phyloP scores from a whole-genome alignment of 345 rosid genomes.

The Pistacia atlantica region DNA sequence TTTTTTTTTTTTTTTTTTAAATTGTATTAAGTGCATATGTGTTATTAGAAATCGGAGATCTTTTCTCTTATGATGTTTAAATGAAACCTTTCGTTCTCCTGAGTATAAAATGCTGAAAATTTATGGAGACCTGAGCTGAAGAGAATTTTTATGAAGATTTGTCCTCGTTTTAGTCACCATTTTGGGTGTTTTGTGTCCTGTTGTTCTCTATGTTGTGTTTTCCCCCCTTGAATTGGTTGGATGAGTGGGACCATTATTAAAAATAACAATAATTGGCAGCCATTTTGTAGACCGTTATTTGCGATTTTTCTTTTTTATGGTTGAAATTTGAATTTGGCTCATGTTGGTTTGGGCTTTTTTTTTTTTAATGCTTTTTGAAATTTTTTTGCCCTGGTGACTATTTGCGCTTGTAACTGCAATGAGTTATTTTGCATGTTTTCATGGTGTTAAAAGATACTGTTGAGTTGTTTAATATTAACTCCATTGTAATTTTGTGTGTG shows the following conservation, averaged over 20 bases:
- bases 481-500: not conserved
- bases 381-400: not conserved
- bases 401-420: not conserved
- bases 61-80: slow-evolving; percentile 39
- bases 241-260: not conserved
- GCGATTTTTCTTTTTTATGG: too few relatives aligned
- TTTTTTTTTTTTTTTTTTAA: too few relatives aligned
- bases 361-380: not conserved
- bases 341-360: not conserved
- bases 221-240: too few relatives aligned
- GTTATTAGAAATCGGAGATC: slow-evolving; percentile 2
- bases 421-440: not conserved
- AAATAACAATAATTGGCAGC: too few relatives aligned
- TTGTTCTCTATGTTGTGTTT: not conserved
- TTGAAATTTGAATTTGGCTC: not conserved
- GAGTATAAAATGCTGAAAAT: slow-evolving; percentile 42
- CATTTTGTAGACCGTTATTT: too few relatives aligned
- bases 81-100: slow-evolving; percentile 53
- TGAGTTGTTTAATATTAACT: not conserved
- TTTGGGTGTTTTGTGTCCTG: too few relatives aligned
- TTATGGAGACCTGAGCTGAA: slow-evolving; percentile 53
- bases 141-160: slow-evolving; percentile 26
- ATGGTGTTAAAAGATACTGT: not conserved
- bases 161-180: not conserved
- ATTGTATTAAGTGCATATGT: not conserved